A percentile compares a stretch with the other conserved stretches of the same genome.
phyloP scores from a whole-genome alignment of 805 yeast genomes.

The Teunomyces barrocoloradensis region DNA sequence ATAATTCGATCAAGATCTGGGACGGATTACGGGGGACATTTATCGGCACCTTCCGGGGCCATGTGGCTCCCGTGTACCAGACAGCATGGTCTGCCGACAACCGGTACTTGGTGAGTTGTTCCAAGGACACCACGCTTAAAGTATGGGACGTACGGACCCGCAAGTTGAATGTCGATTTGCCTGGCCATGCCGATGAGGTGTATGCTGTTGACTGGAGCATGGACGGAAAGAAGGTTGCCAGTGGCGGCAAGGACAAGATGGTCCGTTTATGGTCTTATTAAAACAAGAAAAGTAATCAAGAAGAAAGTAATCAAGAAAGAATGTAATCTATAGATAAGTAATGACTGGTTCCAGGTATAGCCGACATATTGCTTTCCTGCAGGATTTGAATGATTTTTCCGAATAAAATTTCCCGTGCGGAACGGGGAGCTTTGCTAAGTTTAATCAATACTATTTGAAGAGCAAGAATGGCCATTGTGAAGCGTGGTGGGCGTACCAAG shows the following conservation, averaged over 20 bases:
- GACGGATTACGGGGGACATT: conserved; percentile 92
- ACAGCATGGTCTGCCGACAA: conserved; percentile 98
- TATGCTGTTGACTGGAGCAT: conserved; percentile 98
- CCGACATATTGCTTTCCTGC: neutral
- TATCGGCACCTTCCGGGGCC: conserved; percentile 88
- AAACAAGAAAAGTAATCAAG: neutral
- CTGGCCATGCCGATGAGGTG: conserved; percentile 95
- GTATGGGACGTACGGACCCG: conserved; percentile 93
- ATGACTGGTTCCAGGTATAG: too few relatives aligned
- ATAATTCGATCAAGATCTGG: conserved; percentile 94
- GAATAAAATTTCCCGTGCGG: neutral
- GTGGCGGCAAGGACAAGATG: conserved; percentile 96
- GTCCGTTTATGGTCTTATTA: conserved; percentile 91
- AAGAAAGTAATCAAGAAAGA: too few relatives aligned
- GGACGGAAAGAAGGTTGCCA: conserved; percentile 91
- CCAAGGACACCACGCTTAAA: conserved; percentile 93
- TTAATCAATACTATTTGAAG: too few relatives aligned
- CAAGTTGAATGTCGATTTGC: conserved; percentile 82
- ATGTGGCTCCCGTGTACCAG: conserved; percentile 96
- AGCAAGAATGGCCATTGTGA: conserved; percentile 68
- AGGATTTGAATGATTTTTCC: neutral
- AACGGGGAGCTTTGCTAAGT: neutral
- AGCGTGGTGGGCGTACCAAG: conserved; percentile 64
- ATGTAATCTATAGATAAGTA: too few relatives aligned
- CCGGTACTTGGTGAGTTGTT: conserved; percentile 84